These are phyloP conservation scores for Cladorrhinum samala DNA, from an alignment of 495 filamentous ascomycete genomes.

Conservation along the genomic window DNA sequence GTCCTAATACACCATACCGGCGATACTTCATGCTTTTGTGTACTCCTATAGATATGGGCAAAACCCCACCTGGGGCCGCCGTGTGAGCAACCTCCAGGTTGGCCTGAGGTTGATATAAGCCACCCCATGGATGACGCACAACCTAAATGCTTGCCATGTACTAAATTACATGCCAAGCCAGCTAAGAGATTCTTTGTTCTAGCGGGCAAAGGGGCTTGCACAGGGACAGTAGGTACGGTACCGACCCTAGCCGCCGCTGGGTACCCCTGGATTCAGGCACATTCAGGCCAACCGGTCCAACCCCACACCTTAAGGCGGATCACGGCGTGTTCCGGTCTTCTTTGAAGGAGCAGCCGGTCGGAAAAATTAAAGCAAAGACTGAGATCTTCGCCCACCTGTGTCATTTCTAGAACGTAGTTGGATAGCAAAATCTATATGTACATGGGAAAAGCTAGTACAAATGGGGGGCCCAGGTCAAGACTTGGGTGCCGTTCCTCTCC, in stretches of 20 bases:
- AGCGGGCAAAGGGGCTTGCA: conserved; percentile 15
- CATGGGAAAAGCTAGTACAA: background rate
- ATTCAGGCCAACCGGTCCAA: background rate
- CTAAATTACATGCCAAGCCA: conserved; percentile 15
- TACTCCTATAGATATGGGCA: too few species aligned
- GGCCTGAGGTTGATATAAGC: background rate
- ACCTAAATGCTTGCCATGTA: conserved; percentile 4
- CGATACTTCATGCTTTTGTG: too few species aligned
- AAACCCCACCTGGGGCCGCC: too few species aligned
- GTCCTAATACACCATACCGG: too few species aligned
- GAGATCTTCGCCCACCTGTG: too few species aligned
- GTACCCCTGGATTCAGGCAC: conserved; percentile 10
- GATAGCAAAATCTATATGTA: background rate
- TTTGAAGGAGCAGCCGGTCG: background rate
- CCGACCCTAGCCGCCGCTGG: conserved; percentile 20
- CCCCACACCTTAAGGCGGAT: background rate
- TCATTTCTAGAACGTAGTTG: too few species aligned
- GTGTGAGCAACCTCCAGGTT: background rate
- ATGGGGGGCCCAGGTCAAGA: conserved; percentile 6
- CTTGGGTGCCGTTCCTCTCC: conserved; percentile 16
- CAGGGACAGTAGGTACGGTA: too few species aligned
- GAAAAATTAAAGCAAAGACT: background rate
- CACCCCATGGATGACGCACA: background rate
- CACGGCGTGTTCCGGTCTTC: background rate
- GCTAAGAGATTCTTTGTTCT: conserved; percentile 16